Conservation (phyloP, 352 stramenopile genomes). For the Phytopythium vexans region DNA sequence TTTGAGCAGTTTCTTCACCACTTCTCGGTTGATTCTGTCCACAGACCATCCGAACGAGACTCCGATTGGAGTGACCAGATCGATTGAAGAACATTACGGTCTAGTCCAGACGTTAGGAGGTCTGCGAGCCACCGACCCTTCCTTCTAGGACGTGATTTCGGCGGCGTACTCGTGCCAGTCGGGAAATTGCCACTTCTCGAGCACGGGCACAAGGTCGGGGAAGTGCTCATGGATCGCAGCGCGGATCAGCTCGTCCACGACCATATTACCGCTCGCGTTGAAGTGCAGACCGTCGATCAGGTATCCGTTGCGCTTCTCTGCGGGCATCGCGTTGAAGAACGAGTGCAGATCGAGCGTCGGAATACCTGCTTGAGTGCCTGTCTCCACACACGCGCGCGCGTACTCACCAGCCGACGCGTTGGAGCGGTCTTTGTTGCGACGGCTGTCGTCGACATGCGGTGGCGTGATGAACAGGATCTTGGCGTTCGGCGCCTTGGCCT, state of each 20-base stretch:
- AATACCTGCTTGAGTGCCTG: conserved; percentile 14
- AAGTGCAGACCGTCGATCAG: conserved; percentile 51
- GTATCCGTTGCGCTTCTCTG: conserved; percentile 15
- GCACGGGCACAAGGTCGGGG: conserved; percentile 15
- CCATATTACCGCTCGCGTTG: conserved; percentile 26
- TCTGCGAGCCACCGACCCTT: no score
- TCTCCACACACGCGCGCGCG: conserved; percentile 31
- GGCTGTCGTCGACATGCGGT: conserved; percentile 26
- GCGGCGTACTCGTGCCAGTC: conserved; percentile 17
- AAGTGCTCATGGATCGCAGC: conserved; percentile 24
- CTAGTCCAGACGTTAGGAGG: no score
- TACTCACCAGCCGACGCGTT: conserved; percentile 27
- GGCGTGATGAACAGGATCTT: conserved; percentile 41
- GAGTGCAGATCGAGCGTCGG: conserved; percentile 30
- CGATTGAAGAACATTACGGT: no score
- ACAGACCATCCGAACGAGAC: no score
- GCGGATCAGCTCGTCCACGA: conserved; percentile 35
- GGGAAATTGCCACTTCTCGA: conserved; percentile 35
- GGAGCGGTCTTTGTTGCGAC: conserved; percentile 20
- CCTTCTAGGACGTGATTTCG: not conserved
- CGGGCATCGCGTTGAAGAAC: conserved; percentile 32
- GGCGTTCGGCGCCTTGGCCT: conserved; percentile 8
- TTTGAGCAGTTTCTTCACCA: no score
- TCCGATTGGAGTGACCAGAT: no score
- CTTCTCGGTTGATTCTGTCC: no score